phyloP scores from a whole-genome alignment of 163 green algal genomes.

The Scenedesmus sp. region DNA sequence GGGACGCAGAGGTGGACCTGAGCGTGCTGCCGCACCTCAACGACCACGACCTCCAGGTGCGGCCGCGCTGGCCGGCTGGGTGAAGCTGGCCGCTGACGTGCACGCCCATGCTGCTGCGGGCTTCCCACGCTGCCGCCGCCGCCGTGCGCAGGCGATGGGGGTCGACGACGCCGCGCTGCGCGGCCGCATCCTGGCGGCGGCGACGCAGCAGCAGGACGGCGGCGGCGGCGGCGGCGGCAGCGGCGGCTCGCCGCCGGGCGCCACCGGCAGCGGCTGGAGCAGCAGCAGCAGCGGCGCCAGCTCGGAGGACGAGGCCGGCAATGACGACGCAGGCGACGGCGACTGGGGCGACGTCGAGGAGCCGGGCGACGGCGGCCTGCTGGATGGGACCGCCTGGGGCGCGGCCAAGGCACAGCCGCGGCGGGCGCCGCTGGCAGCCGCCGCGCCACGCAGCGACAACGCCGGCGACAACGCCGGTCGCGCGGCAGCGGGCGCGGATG shows the following conservation, averaged over 20 bases:
- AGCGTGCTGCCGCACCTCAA: constrained; percentile 47
- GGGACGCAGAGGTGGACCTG: constrained; percentile 54
- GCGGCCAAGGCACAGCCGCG: not conserved
- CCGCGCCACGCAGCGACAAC: not conserved
- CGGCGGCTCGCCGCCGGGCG: not conserved
- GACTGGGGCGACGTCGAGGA: not conserved
- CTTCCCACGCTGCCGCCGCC: too few relatives aligned
- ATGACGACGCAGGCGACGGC: too few relatives aligned
- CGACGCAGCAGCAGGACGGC: not conserved
- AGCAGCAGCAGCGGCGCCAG: constrained; percentile 12
- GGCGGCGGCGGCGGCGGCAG: not conserved
- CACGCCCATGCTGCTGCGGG: not conserved
- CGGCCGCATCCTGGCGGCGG: constrained; percentile 15
- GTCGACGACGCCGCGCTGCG: not conserved
- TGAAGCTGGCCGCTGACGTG: not conserved
- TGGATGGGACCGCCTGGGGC: not conserved
- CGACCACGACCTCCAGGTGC: constrained; percentile 52
- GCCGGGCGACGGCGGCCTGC: not conserved
- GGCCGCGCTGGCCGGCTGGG: not conserved
- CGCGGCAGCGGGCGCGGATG: not conserved
- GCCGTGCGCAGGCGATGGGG: constrained; percentile 35
- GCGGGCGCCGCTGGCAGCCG: not conserved
- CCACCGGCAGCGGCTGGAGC: not conserved
- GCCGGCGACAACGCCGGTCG: not conserved
- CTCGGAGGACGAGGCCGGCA: too few relatives aligned